These are phyloP conservation scores for Clavispora phyllophila DNA, from an alignment of 805 yeast species.

Conservation along the genomic window DNA sequence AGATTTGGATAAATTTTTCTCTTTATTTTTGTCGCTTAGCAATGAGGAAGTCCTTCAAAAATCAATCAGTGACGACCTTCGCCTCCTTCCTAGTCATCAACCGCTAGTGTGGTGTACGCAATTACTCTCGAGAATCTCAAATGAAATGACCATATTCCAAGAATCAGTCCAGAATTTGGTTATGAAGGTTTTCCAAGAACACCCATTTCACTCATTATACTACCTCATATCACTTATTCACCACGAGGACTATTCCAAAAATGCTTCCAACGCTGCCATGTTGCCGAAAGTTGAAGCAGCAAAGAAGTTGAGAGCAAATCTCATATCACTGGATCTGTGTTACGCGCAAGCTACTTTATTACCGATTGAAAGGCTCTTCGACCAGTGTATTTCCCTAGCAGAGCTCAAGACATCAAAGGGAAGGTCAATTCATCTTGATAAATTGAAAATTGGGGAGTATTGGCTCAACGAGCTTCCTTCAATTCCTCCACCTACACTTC, in stretches of 20 bases:
- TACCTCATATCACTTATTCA: slow-evolving; percentile 52
- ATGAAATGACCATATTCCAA: slow-evolving; percentile 52
- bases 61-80: slow-evolving; percentile 33
- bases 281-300: slow-evolving; percentile 49
- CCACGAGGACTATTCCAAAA: slow-evolving; percentile 31
- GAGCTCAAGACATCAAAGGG: slow-evolving; percentile 37
- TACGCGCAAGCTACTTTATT: slow-evolving; percentile 28
- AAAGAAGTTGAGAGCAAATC: slow-evolving; percentile 37
- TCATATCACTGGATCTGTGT: slow-evolving; percentile 22
- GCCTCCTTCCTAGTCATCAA: slow-evolving; percentile 49
- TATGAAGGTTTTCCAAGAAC: slow-evolving; percentile 41
- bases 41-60: slow-evolving; percentile 39
- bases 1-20: slow-evolving; percentile 71
- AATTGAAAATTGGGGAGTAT: slow-evolving; percentile 34
- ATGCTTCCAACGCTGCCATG: slow-evolving; percentile 28
- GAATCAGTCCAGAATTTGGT: slow-evolving; percentile 44
- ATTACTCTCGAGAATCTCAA: slow-evolving; percentile 61
- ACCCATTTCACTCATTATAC: slow-evolving; percentile 74
- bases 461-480: slow-evolving; percentile 49
- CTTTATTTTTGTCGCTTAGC: slow-evolving; percentile 73
- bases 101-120: slow-evolving; percentile 82
- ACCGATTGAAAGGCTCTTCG: slow-evolving; percentile 49
- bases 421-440: slow-evolving; percentile 25
- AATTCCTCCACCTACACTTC: slow-evolving; percentile 66
- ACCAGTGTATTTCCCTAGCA: slow-evolving; percentile 48